Conservation (phyloP, 1,284 basidiomycete species). For the Flammula alnicola region DNA sequence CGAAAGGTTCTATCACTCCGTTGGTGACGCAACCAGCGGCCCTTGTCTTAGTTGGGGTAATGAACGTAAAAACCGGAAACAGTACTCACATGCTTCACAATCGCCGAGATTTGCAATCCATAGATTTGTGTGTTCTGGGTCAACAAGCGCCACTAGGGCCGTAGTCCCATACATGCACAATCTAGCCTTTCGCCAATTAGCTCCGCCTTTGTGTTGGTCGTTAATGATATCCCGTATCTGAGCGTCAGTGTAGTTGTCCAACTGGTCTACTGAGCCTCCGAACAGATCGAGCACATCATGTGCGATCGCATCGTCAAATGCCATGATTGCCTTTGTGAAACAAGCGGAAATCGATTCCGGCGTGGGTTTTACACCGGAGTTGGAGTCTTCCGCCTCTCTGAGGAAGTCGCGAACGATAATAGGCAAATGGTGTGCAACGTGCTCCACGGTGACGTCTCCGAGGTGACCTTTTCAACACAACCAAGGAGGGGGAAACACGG, state of each 20-base stretch:
- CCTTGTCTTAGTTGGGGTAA: not conserved
- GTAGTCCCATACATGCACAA: constrained; percentile 78
- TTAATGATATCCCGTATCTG: constrained; percentile 62
- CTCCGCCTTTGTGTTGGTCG: constrained; percentile 59
- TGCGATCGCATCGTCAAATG: constrained; percentile 71
- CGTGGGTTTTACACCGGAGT: constrained; percentile 35
- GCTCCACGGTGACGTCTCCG: constrained; percentile 69
- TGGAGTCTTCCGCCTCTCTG: constrained; percentile 44
- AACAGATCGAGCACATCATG: constrained; percentile 67
- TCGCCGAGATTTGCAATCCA: constrained; percentile 78
- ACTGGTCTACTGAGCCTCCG: constrained; percentile 52
- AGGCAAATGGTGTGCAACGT: constrained; percentile 68
- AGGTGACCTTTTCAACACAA: constrained; percentile 55
- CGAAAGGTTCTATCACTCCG: constrained; percentile 1
- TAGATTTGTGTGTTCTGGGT: constrained; percentile 64
- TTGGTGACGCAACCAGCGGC: constrained; percentile 7
- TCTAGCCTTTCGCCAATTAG: constrained; percentile 64
- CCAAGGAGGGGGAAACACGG: constrained; percentile 13
- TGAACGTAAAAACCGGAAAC: constrained; percentile 17
- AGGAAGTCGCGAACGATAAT: constrained; percentile 67
- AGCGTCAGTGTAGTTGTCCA: constrained; percentile 54
- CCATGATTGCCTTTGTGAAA: constrained; percentile 57
- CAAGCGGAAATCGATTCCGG: constrained; percentile 55
- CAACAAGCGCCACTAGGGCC: constrained; percentile 68
- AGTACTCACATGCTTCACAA: constrained; percentile 64